Evolutionary conservation across 169 alveolate species (phyloP).

Genomic region (Cryptosporidium meleagridis): DNA sequence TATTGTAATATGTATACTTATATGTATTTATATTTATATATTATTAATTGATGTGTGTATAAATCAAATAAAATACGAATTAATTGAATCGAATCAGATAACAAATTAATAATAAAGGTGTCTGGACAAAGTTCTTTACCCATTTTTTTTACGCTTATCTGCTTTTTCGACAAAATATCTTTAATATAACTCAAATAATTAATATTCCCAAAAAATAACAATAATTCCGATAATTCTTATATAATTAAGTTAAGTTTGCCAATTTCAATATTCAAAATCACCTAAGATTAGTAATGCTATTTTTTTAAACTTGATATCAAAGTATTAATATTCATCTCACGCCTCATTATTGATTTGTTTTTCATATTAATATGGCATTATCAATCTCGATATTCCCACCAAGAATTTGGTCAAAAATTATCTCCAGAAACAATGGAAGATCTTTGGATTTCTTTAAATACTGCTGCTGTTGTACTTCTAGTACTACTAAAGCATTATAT

Average conservation of each 20-base stretch:
- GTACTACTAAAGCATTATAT: slow-evolving; percentile 16
- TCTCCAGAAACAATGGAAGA: slow-evolving; percentile 57
- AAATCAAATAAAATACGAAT: background rate
- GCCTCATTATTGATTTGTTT: background rate
- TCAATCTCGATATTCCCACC: slow-evolving; percentile 38
- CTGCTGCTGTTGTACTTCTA: slow-evolving; percentile 49
- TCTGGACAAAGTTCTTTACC: background rate
- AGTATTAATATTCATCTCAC: background rate
- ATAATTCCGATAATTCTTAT: background rate
- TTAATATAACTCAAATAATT: background rate
- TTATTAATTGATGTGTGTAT: background rate
- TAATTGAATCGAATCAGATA: background rate
- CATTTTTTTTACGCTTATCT: background rate
- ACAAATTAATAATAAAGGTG: background rate
- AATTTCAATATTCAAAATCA: background rate
- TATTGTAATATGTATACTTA: background rate
- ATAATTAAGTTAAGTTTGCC: background rate
- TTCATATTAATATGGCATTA: background rate
- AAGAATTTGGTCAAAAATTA: slow-evolving; percentile 40
- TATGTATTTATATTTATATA: background rate
- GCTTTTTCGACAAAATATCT: background rate
- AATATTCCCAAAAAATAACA: background rate
- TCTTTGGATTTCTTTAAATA: slow-evolving; percentile 19
- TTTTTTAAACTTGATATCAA: too few relatives aligned
- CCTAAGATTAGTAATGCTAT: background rate